Conservation (phyloP, 2,329 filamentous ascomycete species). For the Exophiala phaeomuriformis region DNA sequence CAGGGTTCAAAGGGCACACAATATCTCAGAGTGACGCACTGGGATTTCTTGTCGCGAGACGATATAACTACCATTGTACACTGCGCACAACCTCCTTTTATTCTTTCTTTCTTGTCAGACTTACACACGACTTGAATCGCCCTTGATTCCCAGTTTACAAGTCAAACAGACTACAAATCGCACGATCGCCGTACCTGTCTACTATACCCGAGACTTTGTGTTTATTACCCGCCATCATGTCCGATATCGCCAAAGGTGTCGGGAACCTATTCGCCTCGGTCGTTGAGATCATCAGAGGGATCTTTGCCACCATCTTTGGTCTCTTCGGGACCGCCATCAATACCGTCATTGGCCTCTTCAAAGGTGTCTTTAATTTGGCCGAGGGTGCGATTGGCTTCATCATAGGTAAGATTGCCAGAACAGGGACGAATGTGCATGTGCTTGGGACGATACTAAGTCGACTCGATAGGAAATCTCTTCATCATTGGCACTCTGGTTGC, state of each 20-base stretch:
- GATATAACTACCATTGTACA: too few species aligned
- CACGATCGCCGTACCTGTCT: not conserved
- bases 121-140: too few species aligned
- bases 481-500: constrained; percentile 16
- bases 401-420: constrained; percentile 11
- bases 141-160: too few species aligned
- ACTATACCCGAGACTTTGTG: not conserved
- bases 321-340: constrained; percentile 17
- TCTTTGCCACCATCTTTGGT: constrained; percentile 12
- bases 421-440: too few species aligned
- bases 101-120: too few species aligned
- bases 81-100: too few species aligned
- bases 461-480: constrained; percentile 20
- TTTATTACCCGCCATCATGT: constrained; percentile 11
- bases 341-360: constrained; percentile 20
- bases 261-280: constrained; percentile 18
- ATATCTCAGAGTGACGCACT: too few species aligned
- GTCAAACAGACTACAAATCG: not conserved
- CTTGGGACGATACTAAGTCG: not conserved
- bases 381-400: constrained; percentile 21
- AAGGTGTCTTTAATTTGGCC: constrained; percentile 19
- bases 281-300: constrained; percentile 20
- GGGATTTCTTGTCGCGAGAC: too few species aligned
- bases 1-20: too few species aligned
- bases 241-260: constrained; percentile 18